These are phyloP conservation scores for Exophiala bonariae DNA, from an alignment of 2,329 filamentous ascomycete species.

Conservation along the genomic window DNA sequence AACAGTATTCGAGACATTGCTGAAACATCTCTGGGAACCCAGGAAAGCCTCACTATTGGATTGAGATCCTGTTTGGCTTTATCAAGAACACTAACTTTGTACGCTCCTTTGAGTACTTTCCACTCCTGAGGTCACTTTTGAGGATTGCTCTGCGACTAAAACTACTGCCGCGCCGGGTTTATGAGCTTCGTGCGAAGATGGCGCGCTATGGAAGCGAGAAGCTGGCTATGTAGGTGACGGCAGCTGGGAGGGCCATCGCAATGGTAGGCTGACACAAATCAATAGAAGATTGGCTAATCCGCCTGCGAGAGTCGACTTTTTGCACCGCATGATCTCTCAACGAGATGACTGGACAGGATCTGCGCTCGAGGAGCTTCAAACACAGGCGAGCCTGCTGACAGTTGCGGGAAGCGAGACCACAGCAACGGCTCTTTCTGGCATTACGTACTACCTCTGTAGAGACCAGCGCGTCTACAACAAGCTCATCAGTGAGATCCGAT, in stretches of 20 bases:
- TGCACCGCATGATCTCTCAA: neutral
- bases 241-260: too few relatives aligned
- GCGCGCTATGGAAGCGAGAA: slow-evolving; percentile 5
- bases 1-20: neutral
- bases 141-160: neutral
- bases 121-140: neutral
- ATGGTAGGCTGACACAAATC: too few relatives aligned
- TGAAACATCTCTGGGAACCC: neutral
- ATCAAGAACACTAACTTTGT: slow-evolving; percentile 1
- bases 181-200: slow-evolving; percentile 4
- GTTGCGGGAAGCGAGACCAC: slow-evolving; percentile 55
- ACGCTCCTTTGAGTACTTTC: neutral
- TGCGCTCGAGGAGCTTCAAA: neutral
- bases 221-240: slow-evolving; percentile 1
- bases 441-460: slow-evolving; percentile 42
- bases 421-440: slow-evolving; percentile 46
- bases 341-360: neutral
- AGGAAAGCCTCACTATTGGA: slow-evolving; percentile 28
- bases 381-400: slow-evolving; percentile 1
- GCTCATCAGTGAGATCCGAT: slow-evolving; percentile 38
- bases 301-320: neutral
- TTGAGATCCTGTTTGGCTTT: slow-evolving; percentile 17
- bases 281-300: neutral
- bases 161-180: slow-evolving; percentile 4
- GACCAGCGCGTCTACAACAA: slow-evolving; percentile 38